Evolutionary conservation across 139 green algal species (phyloP), one percentile per base, ranked within the genome.

Genomic region (Picochlorum sp.): DNA sequence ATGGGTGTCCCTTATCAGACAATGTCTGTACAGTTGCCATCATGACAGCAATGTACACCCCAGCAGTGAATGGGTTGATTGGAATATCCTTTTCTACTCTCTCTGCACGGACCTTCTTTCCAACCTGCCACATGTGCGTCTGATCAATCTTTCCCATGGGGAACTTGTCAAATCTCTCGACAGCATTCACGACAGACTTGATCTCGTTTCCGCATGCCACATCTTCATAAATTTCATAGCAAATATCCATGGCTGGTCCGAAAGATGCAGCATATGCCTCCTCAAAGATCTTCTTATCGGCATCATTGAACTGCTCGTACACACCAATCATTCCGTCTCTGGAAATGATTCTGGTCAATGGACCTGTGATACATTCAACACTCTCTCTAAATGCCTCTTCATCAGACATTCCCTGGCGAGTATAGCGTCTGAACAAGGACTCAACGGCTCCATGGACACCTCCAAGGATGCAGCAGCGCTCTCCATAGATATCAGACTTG

Each of bases 121-220:
- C 30, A 60, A 96, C 89, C 80, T 97, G 84, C 94, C 94, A 99
- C 88, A 98, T 98, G 77, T 90, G 82, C 1, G 94, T 98, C 67
- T 82, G 66, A 77, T 98, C 94, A 57, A 99, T 98, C 79, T 96
- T 98, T 77, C 88, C 91, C 94, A 99, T 98, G 61, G 94, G 94
- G 81, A 94, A 98, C 47, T 85, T 79, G 75, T 92, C 84, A 64
- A 99, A 97, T 59, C 94, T 82, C 30, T 76, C 72, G 62, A 84
- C 86, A 6, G 91, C 88, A 58, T 96, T 92, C 51, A 97, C 85
- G 15, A 99, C 94, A 3, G 84, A 95, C 63, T 85, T 82, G 85
- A 99, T 98, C 84, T 99, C 94, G 72, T 98, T 98, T 66, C 92
- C 91, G 66, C 72, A 89, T n/a, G 86, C 88, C 30, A 98, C 93